These are phyloP conservation scores for Pezicula radicicola DNA, from an alignment of 2,329 filamentous ascomycete species.

Conservation along the genomic window DNA sequence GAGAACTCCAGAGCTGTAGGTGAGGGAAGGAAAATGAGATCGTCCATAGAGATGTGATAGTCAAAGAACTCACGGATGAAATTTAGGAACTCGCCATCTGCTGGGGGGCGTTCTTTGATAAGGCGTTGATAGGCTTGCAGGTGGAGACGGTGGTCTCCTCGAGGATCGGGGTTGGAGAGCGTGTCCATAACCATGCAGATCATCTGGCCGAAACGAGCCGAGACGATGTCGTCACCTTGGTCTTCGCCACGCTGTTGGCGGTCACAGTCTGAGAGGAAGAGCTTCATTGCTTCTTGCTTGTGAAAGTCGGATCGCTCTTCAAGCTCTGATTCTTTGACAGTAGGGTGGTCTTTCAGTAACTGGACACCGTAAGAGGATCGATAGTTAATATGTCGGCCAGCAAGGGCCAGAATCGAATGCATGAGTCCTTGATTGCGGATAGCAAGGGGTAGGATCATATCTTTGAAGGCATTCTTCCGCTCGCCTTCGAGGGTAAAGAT, in stretches of 20 bases:
- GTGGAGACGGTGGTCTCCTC: slow-evolving; percentile 75
- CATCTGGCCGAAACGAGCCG: slow-evolving; percentile 60
- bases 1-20: slow-evolving; percentile 26
- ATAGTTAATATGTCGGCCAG: slow-evolving; percentile 71
- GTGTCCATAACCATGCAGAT: slow-evolving; percentile 58
- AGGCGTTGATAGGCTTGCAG: slow-evolving; percentile 73
- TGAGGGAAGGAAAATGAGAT: slow-evolving; percentile 48
- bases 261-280: slow-evolving; percentile 44
- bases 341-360: slow-evolving; percentile 46
- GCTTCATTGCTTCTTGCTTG: slow-evolving; percentile 50
- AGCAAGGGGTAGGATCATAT: slow-evolving; percentile 79
- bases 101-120: slow-evolving; percentile 58
- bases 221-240: slow-evolving; percentile 42
- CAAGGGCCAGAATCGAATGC: slow-evolving; percentile 84
- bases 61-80: slow-evolving; percentile 77
- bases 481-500: slow-evolving; percentile 78
- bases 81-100: slow-evolving; percentile 68
- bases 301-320: slow-evolving; percentile 52
- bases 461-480: slow-evolving; percentile 79
- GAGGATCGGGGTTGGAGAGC: slow-evolving; percentile 50
- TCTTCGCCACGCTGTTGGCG: slow-evolving; percentile 40
- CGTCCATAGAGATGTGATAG: slow-evolving; percentile 71
- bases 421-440: slow-evolving; percentile 78
- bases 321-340: slow-evolving; percentile 43
- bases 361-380: slow-evolving; percentile 53